Evolutionary conservation across 2,329 filamentous ascomycete genomes (phyloP).

Genomic region (Cordyceps militaris): DNA sequence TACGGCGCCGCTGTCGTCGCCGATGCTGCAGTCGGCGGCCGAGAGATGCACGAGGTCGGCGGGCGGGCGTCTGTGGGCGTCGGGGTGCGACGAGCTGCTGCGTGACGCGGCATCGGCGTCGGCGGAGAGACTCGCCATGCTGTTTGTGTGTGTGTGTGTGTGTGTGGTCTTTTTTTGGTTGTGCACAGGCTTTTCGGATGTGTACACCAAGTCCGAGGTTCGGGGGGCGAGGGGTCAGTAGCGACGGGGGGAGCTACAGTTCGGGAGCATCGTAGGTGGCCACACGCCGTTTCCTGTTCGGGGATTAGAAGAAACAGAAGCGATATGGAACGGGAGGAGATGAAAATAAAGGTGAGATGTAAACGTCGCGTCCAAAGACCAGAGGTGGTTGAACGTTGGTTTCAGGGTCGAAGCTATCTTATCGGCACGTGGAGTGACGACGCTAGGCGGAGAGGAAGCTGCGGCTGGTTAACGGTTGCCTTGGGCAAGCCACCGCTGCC

Average conservation of each 20-base stretch:
- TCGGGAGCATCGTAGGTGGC: background rate
- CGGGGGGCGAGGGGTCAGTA: too few relatives aligned
- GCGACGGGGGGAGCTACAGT: background rate
- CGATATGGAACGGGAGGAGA: background rate
- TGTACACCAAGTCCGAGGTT: too few relatives aligned
- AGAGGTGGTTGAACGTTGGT: background rate
- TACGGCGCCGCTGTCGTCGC: background rate
- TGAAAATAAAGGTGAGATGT: background rate
- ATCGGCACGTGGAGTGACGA: conserved; percentile 9
- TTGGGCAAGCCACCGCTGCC: background rate
- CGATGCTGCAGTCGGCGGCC: conserved; percentile 6
- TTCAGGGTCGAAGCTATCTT: conserved; percentile 5
- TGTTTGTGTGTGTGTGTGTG: background rate
- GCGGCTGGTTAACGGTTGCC: background rate
- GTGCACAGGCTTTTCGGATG: background rate
- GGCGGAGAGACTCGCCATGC: conserved; percentile 2
- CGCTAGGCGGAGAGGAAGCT: background rate
- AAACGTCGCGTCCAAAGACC: background rate
- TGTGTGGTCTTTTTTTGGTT: background rate
- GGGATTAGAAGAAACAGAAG: background rate
- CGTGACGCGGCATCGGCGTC: conserved; percentile 5
- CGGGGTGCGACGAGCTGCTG: background rate
- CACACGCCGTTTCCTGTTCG: background rate
- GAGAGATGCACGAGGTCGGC: background rate
- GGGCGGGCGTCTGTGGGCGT: background rate